A percentile compares a stretch with the other conserved stretches of the same genome.
Evolutionary conservation across 129 eudicot genomes (phyloP).

Genomic region (Silybum marianum): DNA sequence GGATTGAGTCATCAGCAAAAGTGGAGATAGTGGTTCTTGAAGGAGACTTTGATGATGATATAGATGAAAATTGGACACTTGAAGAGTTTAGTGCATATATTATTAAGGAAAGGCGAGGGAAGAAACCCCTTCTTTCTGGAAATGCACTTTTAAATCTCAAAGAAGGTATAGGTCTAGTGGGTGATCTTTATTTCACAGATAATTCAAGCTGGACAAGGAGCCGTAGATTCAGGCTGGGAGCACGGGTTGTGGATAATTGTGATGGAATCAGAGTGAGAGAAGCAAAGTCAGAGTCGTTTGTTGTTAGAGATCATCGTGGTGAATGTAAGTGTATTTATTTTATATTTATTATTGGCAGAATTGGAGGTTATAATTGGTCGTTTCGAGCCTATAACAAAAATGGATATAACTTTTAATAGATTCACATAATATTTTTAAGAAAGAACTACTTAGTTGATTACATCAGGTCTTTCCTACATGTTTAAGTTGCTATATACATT

Average conservation of each 20-base stretch:
- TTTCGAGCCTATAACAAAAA: neutral
- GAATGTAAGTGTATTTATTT: conserved; percentile 65
- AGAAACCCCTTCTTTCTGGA: conserved; percentile 83
- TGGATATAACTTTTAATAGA: neutral
- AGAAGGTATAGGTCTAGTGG: conserved; percentile 73
- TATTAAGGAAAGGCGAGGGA: conserved; percentile 83
- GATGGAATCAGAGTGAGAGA: conserved; percentile 74
- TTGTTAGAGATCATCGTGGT: conserved; percentile 97
- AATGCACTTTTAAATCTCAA: conserved; percentile 51
- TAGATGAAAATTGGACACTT: conserved; percentile 58
- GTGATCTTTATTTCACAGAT: conserved; percentile 78
- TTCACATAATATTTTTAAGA: neutral
- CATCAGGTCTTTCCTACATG: neutral
- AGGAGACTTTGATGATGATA: conserved; percentile 82
- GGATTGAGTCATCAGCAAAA: conserved; percentile 64
- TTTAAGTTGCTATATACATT: no score
- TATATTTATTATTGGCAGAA: neutral
- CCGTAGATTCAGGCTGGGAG: conserved; percentile 90
- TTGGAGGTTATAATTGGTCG: neutral
- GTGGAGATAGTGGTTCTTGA: conserved; percentile 93
- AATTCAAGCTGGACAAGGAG: conserved; percentile 99
- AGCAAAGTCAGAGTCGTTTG: conserved; percentile 81
- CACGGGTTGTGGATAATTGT: conserved; percentile 59
- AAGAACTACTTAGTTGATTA: neutral
- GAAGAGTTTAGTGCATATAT: conserved; percentile 73